phyloP scores from a whole-genome alignment of 345 rosid genomes.

The Gossypium herbaceum region DNA sequence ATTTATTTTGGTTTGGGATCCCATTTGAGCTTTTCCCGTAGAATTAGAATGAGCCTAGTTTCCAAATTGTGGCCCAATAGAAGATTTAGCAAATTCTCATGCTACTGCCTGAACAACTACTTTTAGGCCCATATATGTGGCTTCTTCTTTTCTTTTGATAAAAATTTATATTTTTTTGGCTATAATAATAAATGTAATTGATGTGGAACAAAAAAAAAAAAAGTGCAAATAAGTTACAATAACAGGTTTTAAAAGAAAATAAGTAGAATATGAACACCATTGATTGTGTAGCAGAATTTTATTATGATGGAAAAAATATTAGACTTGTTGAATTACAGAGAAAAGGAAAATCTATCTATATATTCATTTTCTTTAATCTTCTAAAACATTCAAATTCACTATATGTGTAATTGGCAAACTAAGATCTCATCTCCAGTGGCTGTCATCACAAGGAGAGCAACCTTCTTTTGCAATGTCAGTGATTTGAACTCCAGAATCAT shows the following conservation, averaged over 20 bases:
- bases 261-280: background rate
- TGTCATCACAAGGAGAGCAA: conserved; percentile 59
- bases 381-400: background rate
- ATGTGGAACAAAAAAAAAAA: background rate
- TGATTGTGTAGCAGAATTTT: background rate
- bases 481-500: conserved; percentile 76
- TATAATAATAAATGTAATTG: no score
- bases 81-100: background rate
- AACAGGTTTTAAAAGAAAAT: no score
- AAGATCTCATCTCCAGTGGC: conserved; percentile 43
- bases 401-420: background rate
- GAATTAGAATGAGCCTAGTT: background rate
- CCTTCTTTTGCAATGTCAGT: conserved; percentile 81
- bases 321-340: background rate
- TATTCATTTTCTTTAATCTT: background rate
- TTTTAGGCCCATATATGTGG: background rate
- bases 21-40: background rate
- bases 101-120: background rate
- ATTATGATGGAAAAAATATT: background rate
- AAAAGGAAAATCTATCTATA: background rate
- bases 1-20: no score
- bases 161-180: background rate
- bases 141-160: background rate
- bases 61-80: background rate
- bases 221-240: no score